Evolutionary conservation across 2,329 filamentous ascomycete genomes (phyloP).

Genomic region (Trichophaea hybrida): DNA sequence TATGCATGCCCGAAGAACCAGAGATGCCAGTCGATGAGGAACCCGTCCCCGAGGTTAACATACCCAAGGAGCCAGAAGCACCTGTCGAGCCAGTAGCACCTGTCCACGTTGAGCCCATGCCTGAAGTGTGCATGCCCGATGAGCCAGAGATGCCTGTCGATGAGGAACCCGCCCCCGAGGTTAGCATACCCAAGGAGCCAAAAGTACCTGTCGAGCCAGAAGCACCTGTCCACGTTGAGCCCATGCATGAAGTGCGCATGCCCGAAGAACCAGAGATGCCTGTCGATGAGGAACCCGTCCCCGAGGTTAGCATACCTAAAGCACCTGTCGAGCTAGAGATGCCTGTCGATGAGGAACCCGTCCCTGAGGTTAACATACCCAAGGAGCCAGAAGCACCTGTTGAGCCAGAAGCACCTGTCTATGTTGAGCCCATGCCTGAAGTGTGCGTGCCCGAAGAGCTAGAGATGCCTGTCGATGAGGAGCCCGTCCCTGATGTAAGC

Average conservation of each 20-base stretch:
- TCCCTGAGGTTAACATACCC: too few relatives aligned
- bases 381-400: too few relatives aligned
- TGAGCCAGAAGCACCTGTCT: too few relatives aligned
- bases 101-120: neutral
- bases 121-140: neutral
- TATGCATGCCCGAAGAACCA: neutral
- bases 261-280: neutral
- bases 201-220: neutral
- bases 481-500: neutral
- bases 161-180: neutral
- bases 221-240: neutral
- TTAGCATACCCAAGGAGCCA: neutral
- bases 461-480: neutral
- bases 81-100: neutral
- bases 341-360: too few relatives aligned
- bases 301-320: too few relatives aligned
- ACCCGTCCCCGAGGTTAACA: neutral
- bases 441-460: neutral
- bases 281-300: too few relatives aligned
- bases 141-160: neutral
- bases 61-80: too few relatives aligned
- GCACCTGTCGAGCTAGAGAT: too few relatives aligned
- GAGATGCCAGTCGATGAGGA: neutral
- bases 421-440: too few relatives aligned
- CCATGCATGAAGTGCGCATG: neutral